These are phyloP conservation scores for Heliamphora pulchella DNA, from an alignment of 179 eudicot genomes.

Conservation along the genomic window DNA sequence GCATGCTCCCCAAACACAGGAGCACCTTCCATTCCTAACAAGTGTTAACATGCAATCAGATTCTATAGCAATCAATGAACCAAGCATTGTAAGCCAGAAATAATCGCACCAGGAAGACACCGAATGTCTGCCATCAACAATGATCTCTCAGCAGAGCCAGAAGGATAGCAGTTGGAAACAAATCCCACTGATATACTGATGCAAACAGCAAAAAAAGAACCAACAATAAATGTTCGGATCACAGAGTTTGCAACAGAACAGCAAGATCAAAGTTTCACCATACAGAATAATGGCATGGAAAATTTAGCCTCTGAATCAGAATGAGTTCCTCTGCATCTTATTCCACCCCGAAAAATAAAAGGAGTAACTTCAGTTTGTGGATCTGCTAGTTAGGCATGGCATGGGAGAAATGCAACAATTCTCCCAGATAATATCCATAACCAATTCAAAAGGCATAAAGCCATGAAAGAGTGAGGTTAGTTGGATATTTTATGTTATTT, in stretches of 20 bases:
- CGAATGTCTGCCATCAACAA: slow-evolving; percentile 93
- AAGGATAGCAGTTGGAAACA: slow-evolving; percentile 73
- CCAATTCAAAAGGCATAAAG: neutral
- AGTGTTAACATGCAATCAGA: slow-evolving; percentile 15
- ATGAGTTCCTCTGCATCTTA: neutral
- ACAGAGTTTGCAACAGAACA: slow-evolving; percentile 4
- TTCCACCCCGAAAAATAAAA: neutral
- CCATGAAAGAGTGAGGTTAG: neutral
- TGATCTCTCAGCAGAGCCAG: slow-evolving; percentile 38
- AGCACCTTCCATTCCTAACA: slow-evolving; percentile 90
- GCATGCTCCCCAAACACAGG: slow-evolving; percentile 70
- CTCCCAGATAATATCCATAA: neutral
- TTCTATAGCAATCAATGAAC: slow-evolving; percentile 11
- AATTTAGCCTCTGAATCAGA: neutral
- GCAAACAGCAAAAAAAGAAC: slow-evolving; percentile 19
- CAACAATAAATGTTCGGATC: slow-evolving; percentile 6
- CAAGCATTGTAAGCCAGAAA: slow-evolving; percentile 2
- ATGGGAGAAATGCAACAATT: neutral
- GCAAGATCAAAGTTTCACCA: neutral
- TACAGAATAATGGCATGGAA: neutral
- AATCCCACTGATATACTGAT: slow-evolving; percentile 75
- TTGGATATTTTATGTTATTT: neutral
- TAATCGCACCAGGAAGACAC: slow-evolving; percentile 79
- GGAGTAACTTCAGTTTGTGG: neutral
- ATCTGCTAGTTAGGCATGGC: neutral